phyloP scores from a whole-genome alignment of 345 rosid species.

The Eucalyptus viminalis region DNA sequence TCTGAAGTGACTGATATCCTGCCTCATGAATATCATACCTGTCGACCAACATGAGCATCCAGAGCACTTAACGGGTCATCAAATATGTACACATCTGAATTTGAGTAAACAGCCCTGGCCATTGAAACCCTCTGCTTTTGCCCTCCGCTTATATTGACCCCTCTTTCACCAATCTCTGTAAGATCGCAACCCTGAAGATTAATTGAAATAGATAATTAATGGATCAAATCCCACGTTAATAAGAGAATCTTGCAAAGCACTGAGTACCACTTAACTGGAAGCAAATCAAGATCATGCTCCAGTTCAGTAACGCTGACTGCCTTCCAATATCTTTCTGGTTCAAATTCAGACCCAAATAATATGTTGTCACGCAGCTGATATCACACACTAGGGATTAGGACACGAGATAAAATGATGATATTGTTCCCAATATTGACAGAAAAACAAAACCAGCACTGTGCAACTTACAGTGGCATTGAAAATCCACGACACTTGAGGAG shows the following conservation, averaged over 20 bases:
- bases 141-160: constrained; percentile 78
- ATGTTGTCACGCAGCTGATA: constrained; percentile 75
- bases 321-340: constrained; percentile 53
- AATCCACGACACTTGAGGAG: too few relatives aligned
- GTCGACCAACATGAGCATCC: constrained; percentile 83
- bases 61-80: constrained; percentile 98
- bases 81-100: constrained; percentile 81
- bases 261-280: constrained; percentile 53
- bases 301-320: constrained; percentile 70
- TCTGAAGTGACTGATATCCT: background rate
- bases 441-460: too few relatives aligned
- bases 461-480: too few relatives aligned
- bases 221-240: background rate
- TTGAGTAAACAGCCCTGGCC: constrained; percentile 94
- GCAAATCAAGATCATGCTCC: constrained; percentile 1
- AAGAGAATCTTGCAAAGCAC: background rate
- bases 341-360: constrained; percentile 71
- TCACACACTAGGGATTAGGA: background rate
- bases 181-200: constrained; percentile 64
- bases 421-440: background rate
- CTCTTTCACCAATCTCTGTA: constrained; percentile 40
- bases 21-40: constrained; percentile 27
- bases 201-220: too few relatives aligned
- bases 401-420: background rate
- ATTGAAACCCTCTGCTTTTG: constrained; percentile 96